Percentiles rank a stretch among this genome's conserved stretches.
Conservation (phyloP, 305 asterid species). For the Rubia peregrina region DNA sequence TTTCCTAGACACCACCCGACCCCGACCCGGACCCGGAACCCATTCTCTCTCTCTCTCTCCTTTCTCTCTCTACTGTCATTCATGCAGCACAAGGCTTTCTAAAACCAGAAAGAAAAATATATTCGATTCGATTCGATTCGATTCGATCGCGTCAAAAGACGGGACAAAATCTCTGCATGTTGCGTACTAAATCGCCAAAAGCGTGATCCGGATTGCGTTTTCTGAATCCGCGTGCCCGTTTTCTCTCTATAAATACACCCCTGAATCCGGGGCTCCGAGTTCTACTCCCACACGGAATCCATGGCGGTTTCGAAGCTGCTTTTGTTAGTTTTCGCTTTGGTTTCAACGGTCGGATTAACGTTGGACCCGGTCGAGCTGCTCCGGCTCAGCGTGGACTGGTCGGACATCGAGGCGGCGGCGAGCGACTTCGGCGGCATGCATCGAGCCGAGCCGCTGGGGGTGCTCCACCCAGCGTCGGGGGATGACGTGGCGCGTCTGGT, state of each 20-base stretch:
- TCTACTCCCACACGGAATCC: background rate
- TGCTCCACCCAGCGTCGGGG: slow-evolving; percentile 46
- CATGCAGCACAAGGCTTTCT: slow-evolving; percentile 13
- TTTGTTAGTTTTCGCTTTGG: slow-evolving; percentile 39
- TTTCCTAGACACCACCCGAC: slow-evolving; percentile 32
- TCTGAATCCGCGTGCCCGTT: slow-evolving; percentile 10
- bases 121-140: background rate
- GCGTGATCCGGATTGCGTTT: slow-evolving; percentile 37
- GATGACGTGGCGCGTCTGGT: slow-evolving; percentile 54
- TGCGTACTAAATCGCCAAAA: slow-evolving; percentile 48
- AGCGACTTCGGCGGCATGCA: slow-evolving; percentile 47
- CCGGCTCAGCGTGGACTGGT: slow-evolving; percentile 37
- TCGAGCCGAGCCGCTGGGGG: slow-evolving; percentile 46
- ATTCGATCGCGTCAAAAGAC: background rate
- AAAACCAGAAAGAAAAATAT: background rate
- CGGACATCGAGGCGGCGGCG: slow-evolving; percentile 41
- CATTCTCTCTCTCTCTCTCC: background rate
- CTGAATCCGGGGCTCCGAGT: background rate
- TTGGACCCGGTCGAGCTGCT: slow-evolving; percentile 39
- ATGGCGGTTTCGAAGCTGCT: slow-evolving; percentile 43
- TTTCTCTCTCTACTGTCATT: background rate
- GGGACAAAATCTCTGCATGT: slow-evolving; percentile 41
- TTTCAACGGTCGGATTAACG: slow-evolving; percentile 59
- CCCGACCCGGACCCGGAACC: background rate
- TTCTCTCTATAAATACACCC: slow-evolving; percentile 6